Evolutionary conservation across 2,329 filamentous ascomycete species (phyloP).

Genomic region (Leptosphaerulina australis): DNA sequence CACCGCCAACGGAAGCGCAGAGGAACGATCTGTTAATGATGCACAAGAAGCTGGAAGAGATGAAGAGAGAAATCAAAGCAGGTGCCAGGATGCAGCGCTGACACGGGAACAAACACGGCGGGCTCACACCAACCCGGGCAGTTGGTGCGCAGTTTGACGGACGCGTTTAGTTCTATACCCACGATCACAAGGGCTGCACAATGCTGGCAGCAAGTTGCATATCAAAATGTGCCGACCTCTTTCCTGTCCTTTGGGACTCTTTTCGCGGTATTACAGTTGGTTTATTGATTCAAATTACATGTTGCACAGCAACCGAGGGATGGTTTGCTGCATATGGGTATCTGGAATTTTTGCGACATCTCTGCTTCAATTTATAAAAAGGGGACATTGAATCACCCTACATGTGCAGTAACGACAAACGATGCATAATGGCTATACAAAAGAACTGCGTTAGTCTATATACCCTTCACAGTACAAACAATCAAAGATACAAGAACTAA

Average conservation of each 20-base stretch:
- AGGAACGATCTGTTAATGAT: slow-evolving; percentile 60
- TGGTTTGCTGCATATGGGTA: slow-evolving; percentile 23
- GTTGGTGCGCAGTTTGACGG: slow-evolving; percentile 6
- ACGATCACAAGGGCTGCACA: slow-evolving; percentile 4
- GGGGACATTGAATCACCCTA: slow-evolving; percentile 16
- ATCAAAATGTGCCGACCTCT: slow-evolving; percentile 3
- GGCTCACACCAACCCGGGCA: slow-evolving; percentile 6
- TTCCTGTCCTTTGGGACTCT: slow-evolving; percentile 5
- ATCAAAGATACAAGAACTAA: slow-evolving; percentile 2
- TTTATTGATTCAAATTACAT: slow-evolving; percentile 15
- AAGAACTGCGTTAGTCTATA: slow-evolving; percentile 19
- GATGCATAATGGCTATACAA: slow-evolving; percentile 31
- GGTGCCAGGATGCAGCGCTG: slow-evolving; percentile 40
- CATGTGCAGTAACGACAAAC: slow-evolving; percentile 23
- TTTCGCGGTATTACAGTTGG: slow-evolving; percentile 6
- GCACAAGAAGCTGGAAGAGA: slow-evolving; percentile 60
- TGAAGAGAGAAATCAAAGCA: slow-evolving; percentile 63
- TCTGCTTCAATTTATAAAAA: slow-evolving; percentile 11
- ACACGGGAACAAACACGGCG: slow-evolving; percentile 10
- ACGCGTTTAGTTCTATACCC: slow-evolving; percentile 2
- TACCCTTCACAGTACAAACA: slow-evolving; percentile 18
- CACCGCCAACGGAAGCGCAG: slow-evolving; percentile 56
- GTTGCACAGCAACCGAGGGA: slow-evolving; percentile 19
- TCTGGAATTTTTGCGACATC: slow-evolving; percentile 20
- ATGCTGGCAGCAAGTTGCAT: slow-evolving; percentile 16